These are phyloP conservation scores for Septoria petroselini DNA, from an alignment of 2,329 filamentous ascomycete genomes.

Conservation along the genomic window DNA sequence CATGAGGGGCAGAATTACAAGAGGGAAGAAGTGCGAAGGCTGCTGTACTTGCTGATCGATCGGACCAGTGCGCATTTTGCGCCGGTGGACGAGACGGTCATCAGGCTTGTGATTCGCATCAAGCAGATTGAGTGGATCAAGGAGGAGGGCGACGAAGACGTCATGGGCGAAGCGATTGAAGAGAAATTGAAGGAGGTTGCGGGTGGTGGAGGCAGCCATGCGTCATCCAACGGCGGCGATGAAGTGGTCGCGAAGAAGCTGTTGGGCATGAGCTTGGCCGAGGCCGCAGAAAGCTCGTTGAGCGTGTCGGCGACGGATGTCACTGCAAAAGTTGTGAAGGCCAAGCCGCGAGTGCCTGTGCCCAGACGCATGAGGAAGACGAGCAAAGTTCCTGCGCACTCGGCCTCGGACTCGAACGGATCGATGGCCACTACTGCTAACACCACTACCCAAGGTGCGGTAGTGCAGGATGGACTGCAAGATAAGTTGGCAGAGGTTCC, in stretches of 20 bases:
- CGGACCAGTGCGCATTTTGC: slow-evolving; percentile 63
- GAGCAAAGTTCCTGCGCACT: slow-evolving; percentile 15
- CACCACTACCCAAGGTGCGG: slow-evolving; percentile 10
- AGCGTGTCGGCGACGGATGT: slow-evolving; percentile 71
- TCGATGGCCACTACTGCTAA: slow-evolving; percentile 3
- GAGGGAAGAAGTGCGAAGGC: slow-evolving; percentile 72
- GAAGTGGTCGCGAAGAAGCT: slow-evolving; percentile 50
- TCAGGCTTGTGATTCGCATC: slow-evolving; percentile 74
- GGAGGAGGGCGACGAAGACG: slow-evolving; percentile 35
- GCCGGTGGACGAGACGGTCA: slow-evolving; percentile 74
- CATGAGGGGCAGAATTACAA: slow-evolving; percentile 83
- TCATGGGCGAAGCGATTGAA: slow-evolving; percentile 29
- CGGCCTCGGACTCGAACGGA: not conserved
- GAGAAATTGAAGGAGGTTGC: slow-evolving; percentile 22
- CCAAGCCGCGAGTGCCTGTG: slow-evolving; percentile 78
- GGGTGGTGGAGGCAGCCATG: slow-evolving; percentile 27
- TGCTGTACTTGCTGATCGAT: slow-evolving; percentile 65
- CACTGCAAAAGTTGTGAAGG: slow-evolving; percentile 64
- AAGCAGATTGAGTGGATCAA: slow-evolving; percentile 40
- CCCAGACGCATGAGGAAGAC: slow-evolving; percentile 59
- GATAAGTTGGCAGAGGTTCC: slow-evolving; percentile 7
- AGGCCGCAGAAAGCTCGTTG: slow-evolving; percentile 67
- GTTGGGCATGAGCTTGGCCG: slow-evolving; percentile 68
- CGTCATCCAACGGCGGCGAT: not conserved
- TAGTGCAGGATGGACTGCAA: slow-evolving; percentile 10